phyloP scores from a whole-genome alignment of 192 early-diverging fungal species.

The Cetraspora pellucida region DNA sequence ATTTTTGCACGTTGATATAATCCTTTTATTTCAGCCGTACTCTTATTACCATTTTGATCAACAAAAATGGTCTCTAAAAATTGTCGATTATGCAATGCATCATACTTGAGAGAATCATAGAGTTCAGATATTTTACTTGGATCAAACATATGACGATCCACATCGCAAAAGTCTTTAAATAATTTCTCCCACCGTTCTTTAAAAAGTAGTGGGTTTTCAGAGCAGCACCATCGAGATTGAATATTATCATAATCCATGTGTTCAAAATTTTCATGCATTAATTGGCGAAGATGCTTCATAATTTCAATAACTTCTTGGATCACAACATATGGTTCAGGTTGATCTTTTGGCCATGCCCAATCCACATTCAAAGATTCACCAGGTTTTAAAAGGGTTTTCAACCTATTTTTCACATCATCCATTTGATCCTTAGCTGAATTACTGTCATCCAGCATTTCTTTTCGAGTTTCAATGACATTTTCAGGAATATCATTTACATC shows the following conservation, averaged over 20 bases:
- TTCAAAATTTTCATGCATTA: slow-evolving; percentile 82
- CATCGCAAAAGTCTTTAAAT: slow-evolving; percentile 80
- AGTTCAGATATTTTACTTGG: slow-evolving; percentile 90
- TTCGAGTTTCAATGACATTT: slow-evolving; percentile 69
- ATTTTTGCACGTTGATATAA: slow-evolving; percentile 82
- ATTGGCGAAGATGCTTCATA: slow-evolving; percentile 63
- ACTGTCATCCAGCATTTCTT: slow-evolving; percentile 94
- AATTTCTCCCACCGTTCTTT: slow-evolving; percentile 97
- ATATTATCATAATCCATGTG: slow-evolving; percentile 58
- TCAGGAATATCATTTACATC: slow-evolving; percentile 59
- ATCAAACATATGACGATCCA: slow-evolving; percentile 59
- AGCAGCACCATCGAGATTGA: slow-evolving; percentile 88
- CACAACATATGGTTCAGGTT: slow-evolving; percentile 48
- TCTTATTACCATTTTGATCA: slow-evolving; percentile 36
- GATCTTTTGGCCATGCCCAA: slow-evolving; percentile 44
- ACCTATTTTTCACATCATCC: slow-evolving; percentile 79
- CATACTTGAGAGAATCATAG: slow-evolving; percentile 96
- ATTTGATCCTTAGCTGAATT: slow-evolving; percentile 94
- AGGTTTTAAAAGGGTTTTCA: slow-evolving; percentile 52
- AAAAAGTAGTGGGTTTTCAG: slow-evolving; percentile 82
- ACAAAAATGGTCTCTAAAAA: slow-evolving; percentile 79
- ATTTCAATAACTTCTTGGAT: slow-evolving; percentile 71
- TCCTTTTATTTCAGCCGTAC: slow-evolving; percentile 49
- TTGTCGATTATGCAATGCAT: slow-evolving; percentile 91
- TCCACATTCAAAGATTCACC: slow-evolving; percentile 39